phyloP scores from a whole-genome alignment of 768 basidiomycete species.

The Guyanaporus albipodus region DNA sequence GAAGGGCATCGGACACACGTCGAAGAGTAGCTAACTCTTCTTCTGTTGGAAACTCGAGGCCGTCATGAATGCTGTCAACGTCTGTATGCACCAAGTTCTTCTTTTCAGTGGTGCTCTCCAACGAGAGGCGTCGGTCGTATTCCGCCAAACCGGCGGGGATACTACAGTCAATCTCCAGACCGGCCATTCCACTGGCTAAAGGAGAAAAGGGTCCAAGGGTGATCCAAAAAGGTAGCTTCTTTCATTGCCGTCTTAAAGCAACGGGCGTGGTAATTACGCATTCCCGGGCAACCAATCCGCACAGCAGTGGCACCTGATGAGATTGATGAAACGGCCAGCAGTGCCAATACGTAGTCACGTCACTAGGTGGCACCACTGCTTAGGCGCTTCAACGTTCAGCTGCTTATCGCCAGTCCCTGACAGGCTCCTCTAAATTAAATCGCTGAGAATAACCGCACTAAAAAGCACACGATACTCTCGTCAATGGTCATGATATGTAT shows the following conservation, averaged over 20 bases:
- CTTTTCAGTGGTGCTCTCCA: constrained; percentile 17
- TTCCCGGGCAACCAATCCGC: no score
- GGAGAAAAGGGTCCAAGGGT: neutral
- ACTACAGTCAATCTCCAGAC: constrained; percentile 5
- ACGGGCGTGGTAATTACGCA: neutral
- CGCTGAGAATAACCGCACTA: neutral
- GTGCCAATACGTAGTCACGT: neutral
- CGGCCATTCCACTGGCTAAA: constrained; percentile 6
- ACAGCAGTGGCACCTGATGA: neutral
- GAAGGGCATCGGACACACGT: constrained; percentile 55
- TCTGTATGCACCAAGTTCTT: constrained; percentile 19
- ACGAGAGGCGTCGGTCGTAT: constrained; percentile 4
- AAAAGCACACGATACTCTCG: neutral
- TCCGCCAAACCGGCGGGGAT: constrained; percentile 14
- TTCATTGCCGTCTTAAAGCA: constrained; percentile 6
- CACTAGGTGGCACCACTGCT: neutral
- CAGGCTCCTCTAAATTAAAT: no score
- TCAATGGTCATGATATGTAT: neutral
- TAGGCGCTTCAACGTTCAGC: neutral
- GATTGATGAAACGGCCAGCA: no score
- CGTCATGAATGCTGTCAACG: constrained; percentile 42
- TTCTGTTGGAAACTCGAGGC: constrained; percentile 59
- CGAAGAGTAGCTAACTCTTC: constrained; percentile 57
- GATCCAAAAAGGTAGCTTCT: neutral
- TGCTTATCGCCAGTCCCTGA: neutral